Percentiles rank a stretch among this genome's conserved stretches.
Evolutionary conservation across 202 grass and related monocot genomes (phyloP).

Genomic region (Eragrostis tef): DNA sequence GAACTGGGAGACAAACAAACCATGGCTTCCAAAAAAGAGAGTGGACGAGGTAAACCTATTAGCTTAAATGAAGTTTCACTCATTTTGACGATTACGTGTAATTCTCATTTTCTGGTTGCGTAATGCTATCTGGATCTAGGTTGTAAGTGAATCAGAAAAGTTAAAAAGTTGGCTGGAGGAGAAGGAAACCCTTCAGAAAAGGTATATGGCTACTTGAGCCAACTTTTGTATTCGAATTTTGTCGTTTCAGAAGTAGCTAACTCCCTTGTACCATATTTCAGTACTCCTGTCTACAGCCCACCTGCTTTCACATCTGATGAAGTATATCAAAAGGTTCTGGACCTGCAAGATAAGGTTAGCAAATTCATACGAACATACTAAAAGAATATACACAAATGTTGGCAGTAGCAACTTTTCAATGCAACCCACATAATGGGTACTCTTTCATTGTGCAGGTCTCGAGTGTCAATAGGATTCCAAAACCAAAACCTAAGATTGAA

Average conservation of each 20-base stretch:
- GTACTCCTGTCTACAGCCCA: constrained; percentile 56
- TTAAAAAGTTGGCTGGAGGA: constrained; percentile 80
- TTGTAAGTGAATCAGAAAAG: constrained; percentile 73
- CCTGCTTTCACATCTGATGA: constrained; percentile 84
- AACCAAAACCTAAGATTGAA: constrained; percentile 94
- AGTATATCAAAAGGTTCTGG: constrained; percentile 66
- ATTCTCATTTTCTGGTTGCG: constrained; percentile 11
- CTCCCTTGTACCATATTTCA: constrained; percentile 38
- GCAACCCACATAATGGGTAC: not conserved
- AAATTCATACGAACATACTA: constrained; percentile 18
- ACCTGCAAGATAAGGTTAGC: constrained; percentile 77
- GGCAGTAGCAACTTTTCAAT: not conserved
- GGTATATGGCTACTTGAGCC: constrained; percentile 51
- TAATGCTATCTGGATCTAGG: constrained; percentile 54
- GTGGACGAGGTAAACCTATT: constrained; percentile 73
- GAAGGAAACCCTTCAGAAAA: constrained; percentile 90
- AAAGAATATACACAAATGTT: not conserved
- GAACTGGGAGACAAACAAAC: constrained; percentile 88
- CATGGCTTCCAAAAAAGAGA: constrained; percentile 88
- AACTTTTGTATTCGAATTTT: not conserved
- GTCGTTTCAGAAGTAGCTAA: constrained; percentile 35
- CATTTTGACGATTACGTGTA: constrained; percentile 16
- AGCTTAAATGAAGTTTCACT: constrained; percentile 22
- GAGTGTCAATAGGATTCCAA: constrained; percentile 85
- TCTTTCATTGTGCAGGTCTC: constrained; percentile 58